These are phyloP conservation scores for Tothia fuscella DNA, from an alignment of 2,329 filamentous ascomycete genomes.

Conservation along the genomic window DNA sequence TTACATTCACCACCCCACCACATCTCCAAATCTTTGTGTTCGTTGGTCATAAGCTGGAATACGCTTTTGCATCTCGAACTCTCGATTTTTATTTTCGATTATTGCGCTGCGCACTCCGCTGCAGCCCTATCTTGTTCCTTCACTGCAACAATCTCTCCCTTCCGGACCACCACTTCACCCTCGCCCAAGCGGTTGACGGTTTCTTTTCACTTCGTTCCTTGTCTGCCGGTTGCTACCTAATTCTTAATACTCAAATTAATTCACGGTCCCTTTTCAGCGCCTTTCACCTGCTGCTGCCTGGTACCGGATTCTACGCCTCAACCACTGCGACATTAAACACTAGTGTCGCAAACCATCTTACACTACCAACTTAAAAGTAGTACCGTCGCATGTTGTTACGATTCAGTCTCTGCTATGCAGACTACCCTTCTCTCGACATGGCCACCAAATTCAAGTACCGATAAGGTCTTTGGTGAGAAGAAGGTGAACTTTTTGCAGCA, in stretches of 20 bases:
- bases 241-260: background rate
- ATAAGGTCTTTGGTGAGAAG: constrained; percentile 26
- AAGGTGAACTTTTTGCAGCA: constrained; percentile 26
- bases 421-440: constrained; percentile 40
- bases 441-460: constrained; percentile 26
- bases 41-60: constrained; percentile 7
- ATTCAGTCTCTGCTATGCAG: constrained; percentile 30
- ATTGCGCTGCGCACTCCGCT: constrained; percentile 1
- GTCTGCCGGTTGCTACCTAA: background rate
- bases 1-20: background rate
- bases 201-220: constrained; percentile 5
- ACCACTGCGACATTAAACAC: background rate
- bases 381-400: constrained; percentile 8
- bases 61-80: background rate
- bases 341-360: constrained; percentile 7
- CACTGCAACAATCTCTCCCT: constrained; percentile 1
- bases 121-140: constrained; percentile 7
- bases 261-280: background rate
- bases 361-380: background rate
- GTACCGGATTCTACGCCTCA: background rate
- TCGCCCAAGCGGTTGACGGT: background rate
- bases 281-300: background rate
- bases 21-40: constrained; percentile 2
- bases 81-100: constrained; percentile 2
- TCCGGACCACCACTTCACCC: background rate